phyloP scores from a whole-genome alignment of 306 rosid species.

The Datisca glomerata region DNA sequence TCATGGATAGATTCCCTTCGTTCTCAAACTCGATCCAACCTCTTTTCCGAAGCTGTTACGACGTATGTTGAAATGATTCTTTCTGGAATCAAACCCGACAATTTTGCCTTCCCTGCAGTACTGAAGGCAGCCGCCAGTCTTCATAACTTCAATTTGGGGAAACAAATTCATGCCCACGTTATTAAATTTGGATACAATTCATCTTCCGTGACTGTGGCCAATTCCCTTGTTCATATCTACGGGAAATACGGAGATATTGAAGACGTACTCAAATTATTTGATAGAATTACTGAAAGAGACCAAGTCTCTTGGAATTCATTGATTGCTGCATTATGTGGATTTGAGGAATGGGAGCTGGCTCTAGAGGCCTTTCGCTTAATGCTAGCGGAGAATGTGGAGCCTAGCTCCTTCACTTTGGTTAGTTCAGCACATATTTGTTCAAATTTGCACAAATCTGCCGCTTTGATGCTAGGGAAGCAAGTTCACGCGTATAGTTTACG shows the following conservation, averaged over 20 bases:
- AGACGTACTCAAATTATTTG: conserved; percentile 41
- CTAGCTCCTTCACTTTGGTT: conserved; percentile 67
- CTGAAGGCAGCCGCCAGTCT: conserved; percentile 42
- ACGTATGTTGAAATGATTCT: conserved; percentile 37
- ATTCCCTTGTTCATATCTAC: conserved; percentile 56
- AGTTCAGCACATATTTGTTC: conserved; percentile 64
- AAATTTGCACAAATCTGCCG: conserved; percentile 22
- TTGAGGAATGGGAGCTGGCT: conserved; percentile 59
- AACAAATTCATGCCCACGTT: conserved; percentile 53
- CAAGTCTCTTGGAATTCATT: conserved; percentile 82
- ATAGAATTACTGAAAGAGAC: conserved; percentile 39
- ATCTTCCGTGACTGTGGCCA: conserved; percentile 38
- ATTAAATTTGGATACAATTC: conserved; percentile 42
- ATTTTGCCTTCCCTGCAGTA: conserved; percentile 70
- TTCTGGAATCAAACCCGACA: conserved; percentile 39
- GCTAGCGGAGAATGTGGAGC: conserved; percentile 36
- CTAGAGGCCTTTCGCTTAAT: conserved; percentile 38
- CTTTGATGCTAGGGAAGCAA: conserved; percentile 54
- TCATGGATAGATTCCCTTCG: conserved; percentile 60
- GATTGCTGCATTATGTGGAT: conserved; percentile 44
- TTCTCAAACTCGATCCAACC: conserved; percentile 33
- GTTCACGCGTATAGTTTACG: conserved; percentile 55
- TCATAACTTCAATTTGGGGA: conserved; percentile 43
- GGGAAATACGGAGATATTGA: conserved; percentile 54
- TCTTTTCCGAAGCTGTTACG: conserved; percentile 40